These are phyloP conservation scores for Meyerozyma athensensis DNA, from an alignment of 1,139 yeast species.

Conservation along the genomic window DNA sequence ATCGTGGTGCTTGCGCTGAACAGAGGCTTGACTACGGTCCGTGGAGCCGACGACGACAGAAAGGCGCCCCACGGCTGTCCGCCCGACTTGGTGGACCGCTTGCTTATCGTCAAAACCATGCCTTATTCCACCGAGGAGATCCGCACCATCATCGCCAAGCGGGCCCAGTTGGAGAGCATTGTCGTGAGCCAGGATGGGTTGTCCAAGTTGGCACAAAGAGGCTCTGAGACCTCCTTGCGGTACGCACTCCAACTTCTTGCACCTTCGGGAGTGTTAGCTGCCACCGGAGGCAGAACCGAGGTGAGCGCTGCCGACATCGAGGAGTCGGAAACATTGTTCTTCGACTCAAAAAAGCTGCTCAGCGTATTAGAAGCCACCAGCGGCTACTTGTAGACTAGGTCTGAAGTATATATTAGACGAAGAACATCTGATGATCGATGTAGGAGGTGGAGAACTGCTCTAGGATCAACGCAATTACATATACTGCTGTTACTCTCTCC, in stretches of 20 bases:
- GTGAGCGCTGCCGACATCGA: conserved; percentile 70
- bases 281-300: conserved; percentile 67
- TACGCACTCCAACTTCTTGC: conserved; percentile 88
- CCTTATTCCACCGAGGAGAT: conserved; percentile 85
- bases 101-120: conserved; percentile 84
- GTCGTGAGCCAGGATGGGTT: conserved; percentile 64
- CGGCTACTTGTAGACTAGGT: conserved; percentile 37
- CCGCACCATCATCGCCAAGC: conserved; percentile 71
- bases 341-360: conserved; percentile 87
- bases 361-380: conserved; percentile 58
- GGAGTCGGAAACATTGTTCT: conserved; percentile 78
- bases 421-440: no score
- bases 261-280: conserved; percentile 83
- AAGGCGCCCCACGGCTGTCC: conserved; percentile 97
- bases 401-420: no score
- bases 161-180: conserved; percentile 73
- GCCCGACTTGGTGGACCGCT: conserved; percentile 86
- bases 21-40: conserved; percentile 85
- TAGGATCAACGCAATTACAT: no score
- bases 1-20: conserved; percentile 93
- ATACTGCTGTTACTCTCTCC: no score
- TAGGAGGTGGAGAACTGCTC: no score
- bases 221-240: conserved; percentile 74
- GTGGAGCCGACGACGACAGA: conserved; percentile 76
- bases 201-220: conserved; percentile 65